Base-by-base conservation (phyloP, 1,284 basidiomycete genomes). In the Rhodotorula sp. region DNA sequence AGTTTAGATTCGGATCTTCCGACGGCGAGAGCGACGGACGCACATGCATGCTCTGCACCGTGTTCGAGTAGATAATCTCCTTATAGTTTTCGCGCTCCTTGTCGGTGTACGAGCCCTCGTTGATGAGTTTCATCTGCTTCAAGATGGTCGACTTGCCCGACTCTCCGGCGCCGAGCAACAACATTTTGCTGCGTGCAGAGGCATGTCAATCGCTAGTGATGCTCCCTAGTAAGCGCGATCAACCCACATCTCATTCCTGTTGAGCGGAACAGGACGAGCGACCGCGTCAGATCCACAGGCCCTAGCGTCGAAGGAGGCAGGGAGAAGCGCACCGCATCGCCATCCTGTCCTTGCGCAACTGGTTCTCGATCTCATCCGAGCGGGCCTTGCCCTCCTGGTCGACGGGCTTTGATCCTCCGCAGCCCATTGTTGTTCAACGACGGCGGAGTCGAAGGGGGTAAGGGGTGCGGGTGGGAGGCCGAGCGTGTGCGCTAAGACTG, bases 51-150 rank as follows among this genome's bases (percentile, higher is more conserved):
- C 74, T 76, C 64, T 78, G 77, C 17, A 77, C 72, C 17, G 94
- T 97, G 82, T 97, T 97, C 59, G 91, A 94, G 79, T 88, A 97
- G 79, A 99, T 96, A 79, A 97, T 97, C 82, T 97, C 94, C 81
- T 93, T 93, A 86, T 96, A 97, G 52, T 90, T 91, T 74, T 95
- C 92, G 60, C 94, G 85, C 82, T 99, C 95, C 76, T 89, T 87
- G 68, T 89, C 87, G 73, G 90, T 92, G 84, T 97, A 98, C 2
- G 93, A 83, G 66, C 81, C 81, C 80, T 84, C 79, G 80, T 95
- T 90, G 70, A 96, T 95, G 80, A 95, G 87, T 79, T 94, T 92
- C 93, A 95, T 95, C 82, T 95, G 93, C 83, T 96, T 95, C 71
- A 96, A 85, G 32, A 96, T 90, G 4, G 93, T 95, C 30, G 91